These are phyloP conservation scores for Metahyphopichia silvanorum DNA, from an alignment of 805 yeast genomes.

Conservation along the genomic window DNA sequence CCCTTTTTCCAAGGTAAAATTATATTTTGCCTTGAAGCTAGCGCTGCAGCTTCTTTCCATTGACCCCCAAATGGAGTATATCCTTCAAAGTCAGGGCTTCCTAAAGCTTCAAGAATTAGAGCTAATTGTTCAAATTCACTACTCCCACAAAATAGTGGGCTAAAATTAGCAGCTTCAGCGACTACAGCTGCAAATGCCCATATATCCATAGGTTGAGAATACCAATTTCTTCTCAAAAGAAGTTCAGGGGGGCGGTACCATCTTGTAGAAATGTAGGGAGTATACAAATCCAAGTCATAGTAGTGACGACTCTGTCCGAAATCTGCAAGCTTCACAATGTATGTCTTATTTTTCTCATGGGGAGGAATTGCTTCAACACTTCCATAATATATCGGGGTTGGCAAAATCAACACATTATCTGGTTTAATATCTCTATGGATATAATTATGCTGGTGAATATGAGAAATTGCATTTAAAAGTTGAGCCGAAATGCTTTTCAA, in stretches of 20 bases:
- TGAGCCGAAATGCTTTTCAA: slow-evolving; percentile 69
- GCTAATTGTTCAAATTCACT: slow-evolving; percentile 77
- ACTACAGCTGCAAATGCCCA: slow-evolving; percentile 89
- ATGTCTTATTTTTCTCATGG: slow-evolving; percentile 39
- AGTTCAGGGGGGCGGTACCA: slow-evolving; percentile 89
- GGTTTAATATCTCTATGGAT: slow-evolving; percentile 94
- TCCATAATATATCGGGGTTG: slow-evolving; percentile 53
- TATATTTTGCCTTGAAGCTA: slow-evolving; percentile 55
- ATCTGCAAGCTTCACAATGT: slow-evolving; percentile 73
- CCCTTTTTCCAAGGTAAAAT: slow-evolving; percentile 57
- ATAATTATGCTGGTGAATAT: slow-evolving; percentile 67
- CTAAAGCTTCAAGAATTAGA: slow-evolving; percentile 64
- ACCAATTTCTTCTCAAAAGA: slow-evolving; percentile 56
- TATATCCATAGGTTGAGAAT: slow-evolving; percentile 70
- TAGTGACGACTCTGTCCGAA: slow-evolving; percentile 73
- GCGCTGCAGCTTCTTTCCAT: slow-evolving; percentile 61
- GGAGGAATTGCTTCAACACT: slow-evolving; percentile 36
- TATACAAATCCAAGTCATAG: slow-evolving; percentile 52
- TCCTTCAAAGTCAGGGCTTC: slow-evolving; percentile 52
- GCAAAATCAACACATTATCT: slow-evolving; percentile 77
- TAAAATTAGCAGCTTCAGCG: slow-evolving; percentile 64
- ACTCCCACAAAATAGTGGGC: slow-evolving; percentile 82
- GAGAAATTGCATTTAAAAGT: slow-evolving; percentile 71
- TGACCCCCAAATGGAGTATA: slow-evolving; percentile 59
- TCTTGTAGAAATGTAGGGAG: slow-evolving; percentile 78